Evolutionary conservation across 1,284 basidiomycete species (phyloP).

Genomic region (Boletus mariae): DNA sequence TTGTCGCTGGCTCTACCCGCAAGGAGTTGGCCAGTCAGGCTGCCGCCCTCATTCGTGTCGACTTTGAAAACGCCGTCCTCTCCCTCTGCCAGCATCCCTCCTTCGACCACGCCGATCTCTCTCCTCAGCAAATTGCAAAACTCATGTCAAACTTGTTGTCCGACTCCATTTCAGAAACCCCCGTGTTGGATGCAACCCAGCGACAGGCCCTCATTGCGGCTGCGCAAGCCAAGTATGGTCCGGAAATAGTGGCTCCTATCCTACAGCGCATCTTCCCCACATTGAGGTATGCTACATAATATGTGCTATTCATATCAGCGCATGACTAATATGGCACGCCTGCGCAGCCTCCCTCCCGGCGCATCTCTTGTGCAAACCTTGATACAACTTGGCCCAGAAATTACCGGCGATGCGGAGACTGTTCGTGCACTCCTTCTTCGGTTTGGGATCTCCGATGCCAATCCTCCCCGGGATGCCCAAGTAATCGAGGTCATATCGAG

Average conservation of each 20-base stretch:
- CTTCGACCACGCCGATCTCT: constrained; percentile 77
- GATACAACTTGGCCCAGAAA: constrained; percentile 71
- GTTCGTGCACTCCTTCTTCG: constrained; percentile 64
- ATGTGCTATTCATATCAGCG: constrained; percentile 8
- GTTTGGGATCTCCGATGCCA: constrained; percentile 67
- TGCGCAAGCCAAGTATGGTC: constrained; percentile 71
- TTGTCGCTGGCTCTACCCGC: constrained; percentile 64
- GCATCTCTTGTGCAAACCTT: constrained; percentile 70
- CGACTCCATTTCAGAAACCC: constrained; percentile 59
- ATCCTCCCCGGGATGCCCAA: constrained; percentile 65
- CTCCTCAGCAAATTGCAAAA: constrained; percentile 69
- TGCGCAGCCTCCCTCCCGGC: constrained; percentile 55
- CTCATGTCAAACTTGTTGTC: constrained; percentile 77
- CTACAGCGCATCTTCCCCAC: constrained; percentile 49
- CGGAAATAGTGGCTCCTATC: constrained; percentile 49
- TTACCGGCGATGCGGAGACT: constrained; percentile 68
- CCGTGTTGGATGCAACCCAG: constrained; percentile 65
- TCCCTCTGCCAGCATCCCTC: constrained; percentile 71
- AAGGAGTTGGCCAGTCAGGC: constrained; percentile 72
- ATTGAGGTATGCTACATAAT: constrained; percentile 48
- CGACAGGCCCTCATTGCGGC: constrained; percentile 70
- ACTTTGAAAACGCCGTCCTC: constrained; percentile 73
- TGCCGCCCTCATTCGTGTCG: constrained; percentile 58
- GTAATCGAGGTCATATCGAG: constrained; percentile 66
- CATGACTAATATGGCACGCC: constrained; percentile 14